These are phyloP conservation scores for Penicillium frequentans DNA, from an alignment of 2,329 filamentous ascomycete species.

Conservation along the genomic window DNA sequence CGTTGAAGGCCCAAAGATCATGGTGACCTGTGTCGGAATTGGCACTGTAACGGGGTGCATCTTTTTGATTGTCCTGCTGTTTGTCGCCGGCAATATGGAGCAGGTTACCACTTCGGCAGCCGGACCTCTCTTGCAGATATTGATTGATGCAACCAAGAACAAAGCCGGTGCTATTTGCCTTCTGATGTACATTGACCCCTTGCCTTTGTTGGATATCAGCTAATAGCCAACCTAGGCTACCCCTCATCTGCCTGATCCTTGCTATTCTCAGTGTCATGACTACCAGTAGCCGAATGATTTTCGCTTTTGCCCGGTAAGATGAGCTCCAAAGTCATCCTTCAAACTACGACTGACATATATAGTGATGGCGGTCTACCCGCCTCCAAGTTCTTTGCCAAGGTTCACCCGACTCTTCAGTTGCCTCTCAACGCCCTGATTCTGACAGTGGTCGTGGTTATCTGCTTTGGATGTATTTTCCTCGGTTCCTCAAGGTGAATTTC, in stretches of 20 bases:
- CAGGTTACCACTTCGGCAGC: slow-evolving; percentile 55
- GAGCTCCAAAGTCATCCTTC: background rate
- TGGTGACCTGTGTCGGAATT: slow-evolving; percentile 64
- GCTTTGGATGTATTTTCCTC: slow-evolving; percentile 69
- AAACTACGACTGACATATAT: background rate
- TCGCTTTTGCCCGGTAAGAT: slow-evolving; percentile 33
- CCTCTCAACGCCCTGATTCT: slow-evolving; percentile 66
- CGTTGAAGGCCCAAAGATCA: slow-evolving; percentile 62
- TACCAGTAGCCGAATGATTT: slow-evolving; percentile 37
- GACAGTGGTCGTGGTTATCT: slow-evolving; percentile 60
- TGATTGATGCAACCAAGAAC: slow-evolving; percentile 63
- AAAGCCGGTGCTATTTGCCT: slow-evolving; percentile 62
- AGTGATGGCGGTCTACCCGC: slow-evolving; percentile 66
- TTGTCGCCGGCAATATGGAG: slow-evolving; percentile 60
- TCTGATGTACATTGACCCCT: slow-evolving; percentile 49
- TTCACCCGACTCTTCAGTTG: slow-evolving; percentile 61
- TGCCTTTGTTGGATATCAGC: background rate
- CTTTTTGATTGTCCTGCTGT: slow-evolving; percentile 63
- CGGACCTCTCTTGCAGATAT: slow-evolving; percentile 62
- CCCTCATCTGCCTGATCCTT: slow-evolving; percentile 33
- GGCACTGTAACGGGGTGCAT: slow-evolving; percentile 63
- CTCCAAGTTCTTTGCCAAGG: slow-evolving; percentile 58
- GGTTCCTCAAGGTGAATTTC: slow-evolving; percentile 50
- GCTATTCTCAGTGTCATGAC: slow-evolving; percentile 36
- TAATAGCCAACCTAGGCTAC: slow-evolving; percentile 25